Base-by-base conservation (phyloP, 176 grass and related monocot species). In the Oryza meyeriana region DNA sequence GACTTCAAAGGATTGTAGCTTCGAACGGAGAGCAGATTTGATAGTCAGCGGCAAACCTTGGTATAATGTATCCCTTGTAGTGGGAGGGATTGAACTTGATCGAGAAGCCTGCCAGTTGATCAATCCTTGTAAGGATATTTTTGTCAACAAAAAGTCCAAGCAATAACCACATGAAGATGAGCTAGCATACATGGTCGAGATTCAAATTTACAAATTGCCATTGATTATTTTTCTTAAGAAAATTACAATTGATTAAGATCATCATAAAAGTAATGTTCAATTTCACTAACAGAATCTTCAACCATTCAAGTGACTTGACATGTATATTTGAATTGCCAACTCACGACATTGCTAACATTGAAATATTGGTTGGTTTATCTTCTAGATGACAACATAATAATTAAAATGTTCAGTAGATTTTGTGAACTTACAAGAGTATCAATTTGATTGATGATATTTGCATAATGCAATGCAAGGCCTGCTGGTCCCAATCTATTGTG, bases 391-490 rank as follows among this genome's bases (percentile, higher is more conserved):
- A 55, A 79, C 62, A 22, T 66, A 81, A 28, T 76, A 36, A 28
- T 69, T 40, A 75, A 84, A 28, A 80, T 82, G 38, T 61, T 61
- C 35, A 82, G 48, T 44, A 41, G 29, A 61, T 33, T 68, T 42
- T 77, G 34, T 69, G 59, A 85, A 90, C 97, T 96, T 95, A 99
- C 97, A 76, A 99, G 85, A 85, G 87, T 95, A 83, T 89, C 93
- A 81, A 96, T 99, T 52, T 94, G 97, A 88, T 84, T 90, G 86
- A 96, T 96, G 75, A 90, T 90, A 88, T 89, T 99, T n/a, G 97
- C 93, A 83, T 99, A 99, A 74, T 99, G 93, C 61, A 99, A 77
- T 8, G 97, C 93, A 75, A 99, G 97, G 81, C 97, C 93, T 78
- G 97, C 91, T 75, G 93, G 91, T 71, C 97, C 97, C 84, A 99